phyloP scores from a whole-genome alignment of 805 yeast genomes.

The Ogataea haglerorum region DNA sequence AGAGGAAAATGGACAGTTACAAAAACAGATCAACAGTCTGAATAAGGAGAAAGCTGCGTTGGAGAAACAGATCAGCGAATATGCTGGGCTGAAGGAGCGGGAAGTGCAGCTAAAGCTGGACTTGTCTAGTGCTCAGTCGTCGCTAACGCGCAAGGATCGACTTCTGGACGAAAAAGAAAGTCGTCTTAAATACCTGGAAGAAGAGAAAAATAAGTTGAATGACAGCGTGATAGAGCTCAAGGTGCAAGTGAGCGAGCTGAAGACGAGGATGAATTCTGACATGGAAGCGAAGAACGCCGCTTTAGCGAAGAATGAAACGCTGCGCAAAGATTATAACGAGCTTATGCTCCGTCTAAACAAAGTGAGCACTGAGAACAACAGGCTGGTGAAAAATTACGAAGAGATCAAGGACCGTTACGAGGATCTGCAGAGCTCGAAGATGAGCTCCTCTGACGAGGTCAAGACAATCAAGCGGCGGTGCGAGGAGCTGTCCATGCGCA shows the following conservation, averaged over 20 bases:
- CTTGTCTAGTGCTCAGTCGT: conserved; percentile 42
- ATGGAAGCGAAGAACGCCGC: conserved; percentile 39
- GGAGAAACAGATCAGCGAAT: conserved; percentile 32
- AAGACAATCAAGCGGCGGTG: conserved; percentile 60
- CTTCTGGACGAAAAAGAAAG: conserved; percentile 37
- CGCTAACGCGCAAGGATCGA: conserved; percentile 44
- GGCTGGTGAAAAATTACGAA: conserved; percentile 37
- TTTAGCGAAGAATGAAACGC: conserved; percentile 40
- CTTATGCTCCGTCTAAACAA: conserved; percentile 38
- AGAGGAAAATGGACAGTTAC: conserved; percentile 31
- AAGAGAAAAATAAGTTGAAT: conserved; percentile 39
- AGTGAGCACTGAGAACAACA: conserved; percentile 42
- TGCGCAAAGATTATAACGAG: conserved; percentile 31
- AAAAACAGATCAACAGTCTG: conserved; percentile 29
- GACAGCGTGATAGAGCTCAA: conserved; percentile 38
- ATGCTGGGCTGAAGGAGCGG: conserved; percentile 36
- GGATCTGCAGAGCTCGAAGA: conserved; percentile 32
- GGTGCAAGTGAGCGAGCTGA: conserved; percentile 40
- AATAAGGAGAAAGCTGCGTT: conserved; percentile 36
- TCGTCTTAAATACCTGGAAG: conserved; percentile 36
- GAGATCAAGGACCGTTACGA: conserved; percentile 37
- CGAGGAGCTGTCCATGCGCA: conserved; percentile 66
- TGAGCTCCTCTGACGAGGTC: conserved; percentile 36
- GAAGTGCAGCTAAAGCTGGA: conserved; percentile 49
- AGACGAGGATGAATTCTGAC: conserved; percentile 33